Evolutionary conservation across 129 eudicot species (phyloP).

Genomic region (Cynara cardunculus): DNA sequence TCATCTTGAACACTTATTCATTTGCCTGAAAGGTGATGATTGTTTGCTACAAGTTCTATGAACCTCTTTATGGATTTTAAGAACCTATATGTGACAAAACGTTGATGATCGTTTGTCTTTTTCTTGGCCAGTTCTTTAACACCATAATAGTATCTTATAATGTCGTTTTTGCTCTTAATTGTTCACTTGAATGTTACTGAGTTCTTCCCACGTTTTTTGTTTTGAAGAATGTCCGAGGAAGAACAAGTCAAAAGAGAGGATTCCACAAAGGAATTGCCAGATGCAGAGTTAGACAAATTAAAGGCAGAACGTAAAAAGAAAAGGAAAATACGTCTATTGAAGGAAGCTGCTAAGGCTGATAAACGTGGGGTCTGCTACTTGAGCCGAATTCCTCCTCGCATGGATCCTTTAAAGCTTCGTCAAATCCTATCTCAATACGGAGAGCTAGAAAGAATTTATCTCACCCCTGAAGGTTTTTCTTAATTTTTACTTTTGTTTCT

Average conservation of each 20-base stretch:
- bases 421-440: conserved; percentile 58
- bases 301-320: conserved; percentile 38
- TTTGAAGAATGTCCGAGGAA: conserved; percentile 50
- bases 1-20: neutral
- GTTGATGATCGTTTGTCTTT: neutral
- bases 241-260: conserved; percentile 31
- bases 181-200: neutral
- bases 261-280: conserved; percentile 12
- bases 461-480: conserved; percentile 50
- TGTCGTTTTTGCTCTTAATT: neutral
- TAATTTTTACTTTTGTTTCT: neutral
- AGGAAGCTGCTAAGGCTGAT: conserved; percentile 66
- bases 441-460: conserved; percentile 80
- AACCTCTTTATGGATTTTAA: neutral
- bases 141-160: neutral
- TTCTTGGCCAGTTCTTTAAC: neutral
- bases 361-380: conserved; percentile 92
- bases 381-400: conserved; percentile 88
- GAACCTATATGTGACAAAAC: neutral
- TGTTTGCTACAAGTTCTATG: neutral
- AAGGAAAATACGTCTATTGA: conserved; percentile 45
- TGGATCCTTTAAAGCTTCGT: conserved; percentile 65
- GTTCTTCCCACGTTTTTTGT: neutral
- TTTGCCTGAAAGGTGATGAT: neutral
- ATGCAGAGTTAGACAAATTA: conserved; percentile 21